Base-by-base conservation (phyloP, 257 asterid genomes). In the Jasminum sambac region DNA sequence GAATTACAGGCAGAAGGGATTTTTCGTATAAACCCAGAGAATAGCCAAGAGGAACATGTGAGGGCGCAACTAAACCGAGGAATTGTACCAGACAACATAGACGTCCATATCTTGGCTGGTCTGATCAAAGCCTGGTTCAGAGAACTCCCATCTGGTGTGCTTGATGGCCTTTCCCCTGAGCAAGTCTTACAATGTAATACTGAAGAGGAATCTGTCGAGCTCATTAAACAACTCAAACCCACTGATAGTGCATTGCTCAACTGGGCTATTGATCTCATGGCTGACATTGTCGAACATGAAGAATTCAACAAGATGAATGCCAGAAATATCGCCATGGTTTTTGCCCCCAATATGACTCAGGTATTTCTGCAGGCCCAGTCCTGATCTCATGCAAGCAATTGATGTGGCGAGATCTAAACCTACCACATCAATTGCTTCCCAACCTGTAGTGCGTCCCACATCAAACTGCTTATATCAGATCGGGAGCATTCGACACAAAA, bases 231-330 rank as follows among this genome's bases (percentile, higher is more conserved):
- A 85, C 84, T 92, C 8, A 85, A 85, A 70, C 96, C 97, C 3
- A 92, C 95, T 1, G 97, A 88, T 66, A 79, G 67, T 16, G 95
- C 96, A 0, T 77, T 92, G 67, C 96, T 95, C 42, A 83, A 82
- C 84, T 95, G 99, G 99, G 96, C 98, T 6, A 77, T 95, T 24
- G 87, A 91, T 86, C 94, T 95, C 64, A 95, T 95, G 99, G 96
- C 97, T 30, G 99, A 95, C 64, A 96, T 95, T 2, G 99, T 95
- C 23, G 98, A 95, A 81, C 93, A 85, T 17, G 99, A 91, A 61
- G 93, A 85, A 25, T 88, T 79, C 73, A 95, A 91, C 89, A 95
- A 95, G 79, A 91, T 95, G 99, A 91, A 91, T 72, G 92, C 98
- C 10, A 80, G 98, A 74, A 91, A 95, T 42, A 89, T 95, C 30